phyloP scores from a whole-genome alignment of 1,284 basidiomycete species.

The Agaricales sp. region DNA sequence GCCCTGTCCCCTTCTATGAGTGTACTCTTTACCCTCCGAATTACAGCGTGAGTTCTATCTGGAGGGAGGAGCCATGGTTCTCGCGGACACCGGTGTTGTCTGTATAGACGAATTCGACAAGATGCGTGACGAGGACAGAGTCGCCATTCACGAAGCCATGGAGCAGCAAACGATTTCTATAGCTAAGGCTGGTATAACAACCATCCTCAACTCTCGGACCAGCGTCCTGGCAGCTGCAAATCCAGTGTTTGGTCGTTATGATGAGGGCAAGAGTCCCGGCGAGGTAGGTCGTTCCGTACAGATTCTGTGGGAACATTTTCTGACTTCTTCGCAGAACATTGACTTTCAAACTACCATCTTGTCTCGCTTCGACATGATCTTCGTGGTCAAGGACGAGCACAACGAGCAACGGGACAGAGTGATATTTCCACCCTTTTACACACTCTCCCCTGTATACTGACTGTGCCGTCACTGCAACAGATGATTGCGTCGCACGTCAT shows the following conservation, averaged over 20 bases:
- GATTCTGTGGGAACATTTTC: background rate
- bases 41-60: conserved; percentile 92
- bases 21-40: conserved; percentile 1
- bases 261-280: conserved; percentile 94
- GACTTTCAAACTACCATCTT: conserved; percentile 98
- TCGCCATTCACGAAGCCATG: conserved; percentile 99
- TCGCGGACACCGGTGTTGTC: conserved; percentile 97
- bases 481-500: conserved; percentile 97
- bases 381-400: conserved; percentile 98
- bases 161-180: conserved; percentile 99
- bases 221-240: conserved; percentile 97
- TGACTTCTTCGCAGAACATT: conserved; percentile 58
- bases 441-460: conserved; percentile 1
- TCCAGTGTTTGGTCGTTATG: conserved; percentile 97
- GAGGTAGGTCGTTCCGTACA: conserved; percentile 43
- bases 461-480: conserved; percentile 25
- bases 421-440: conserved; percentile 17
- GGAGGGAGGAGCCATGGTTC: conserved; percentile 98
- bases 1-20: conserved; percentile 4
- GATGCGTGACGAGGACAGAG: conserved; percentile 98
- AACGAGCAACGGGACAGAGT: conserved; percentile 90
- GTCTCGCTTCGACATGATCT: conserved; percentile 99
- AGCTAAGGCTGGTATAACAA: conserved; percentile 98
- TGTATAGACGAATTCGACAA: conserved; percentile 99
- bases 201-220: conserved; percentile 92